Evolutionary conservation across 2,329 filamentous ascomycete genomes (phyloP), one percentile per base, ranked within the genome.

Genomic region (Trichoderma atrobrunneum): DNA sequence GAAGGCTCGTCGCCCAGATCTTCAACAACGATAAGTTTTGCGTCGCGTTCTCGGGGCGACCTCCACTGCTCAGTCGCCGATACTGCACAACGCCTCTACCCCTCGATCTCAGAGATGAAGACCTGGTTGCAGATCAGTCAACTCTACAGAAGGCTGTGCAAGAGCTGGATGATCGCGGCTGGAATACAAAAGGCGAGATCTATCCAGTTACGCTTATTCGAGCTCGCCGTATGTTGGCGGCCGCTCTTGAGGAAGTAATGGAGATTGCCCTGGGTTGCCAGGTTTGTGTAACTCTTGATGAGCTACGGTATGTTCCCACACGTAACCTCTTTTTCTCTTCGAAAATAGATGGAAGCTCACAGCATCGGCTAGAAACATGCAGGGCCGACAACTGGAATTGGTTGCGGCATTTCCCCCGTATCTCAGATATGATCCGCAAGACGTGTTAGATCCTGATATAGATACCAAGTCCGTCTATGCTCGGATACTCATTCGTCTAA

Each of bases 161-260:
- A 3, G 64, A 56, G 11, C 74, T 90, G 0, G 87, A 89, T 71
- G 73, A 77, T 0, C 78, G 84, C 39, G 88, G 88, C 0, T 90
- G 87, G 86, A 88, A 87, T 36, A 84, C 80, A 0, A 76, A 81
- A 1, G 85, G 84, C 0, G 76, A 78, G 0, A 75, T 88, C 0
- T 80, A 84, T 28, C 77, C 84, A 0, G 80, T 82, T 0, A 88
- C 87, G 0, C 82, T 84, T 71, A 75, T 81, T 0, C 81, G 88
- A 28, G 83, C 86, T 0, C 84, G 85, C 51, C 81, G 82, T 1
- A 81, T 84, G n/a, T 82, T 90, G 51, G 84, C 85, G 3, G 76
- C 81, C 1, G 82, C 90, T 5, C 82, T 86, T 2, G 88, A 91
- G 73, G 88, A 91, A 61, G 85, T 91, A 2, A 81, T 91, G 7